phyloP scores from a whole-genome alignment of 169 alveolate genomes.

The Plasmodium relictum region DNA sequence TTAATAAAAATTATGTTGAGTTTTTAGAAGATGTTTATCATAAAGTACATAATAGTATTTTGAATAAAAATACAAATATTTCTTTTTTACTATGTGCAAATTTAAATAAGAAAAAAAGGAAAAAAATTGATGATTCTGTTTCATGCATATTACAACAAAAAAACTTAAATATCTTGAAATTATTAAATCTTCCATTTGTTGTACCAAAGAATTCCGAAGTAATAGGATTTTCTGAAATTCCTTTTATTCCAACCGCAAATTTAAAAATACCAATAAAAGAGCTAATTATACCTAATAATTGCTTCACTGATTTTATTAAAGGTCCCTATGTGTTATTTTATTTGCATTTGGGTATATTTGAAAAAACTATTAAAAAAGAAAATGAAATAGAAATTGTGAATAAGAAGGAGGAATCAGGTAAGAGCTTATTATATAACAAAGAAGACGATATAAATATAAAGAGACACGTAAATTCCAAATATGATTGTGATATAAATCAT shows the following conservation, averaged over 20 bases:
- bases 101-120: slow-evolving; percentile 4
- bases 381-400: not conserved
- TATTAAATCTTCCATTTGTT: slow-evolving; percentile 32
- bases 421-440: not conserved
- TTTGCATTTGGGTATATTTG: slow-evolving; percentile 15
- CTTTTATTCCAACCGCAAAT: slow-evolving; percentile 4
- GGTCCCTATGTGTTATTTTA: slow-evolving; percentile 2
- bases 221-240: slow-evolving; percentile 42
- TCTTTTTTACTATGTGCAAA: slow-evolving; percentile 48
- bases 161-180: slow-evolving; percentile 19
- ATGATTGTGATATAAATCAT: too few species aligned
- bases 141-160: slow-evolving; percentile 1
- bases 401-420: not conserved
- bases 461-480: too few species aligned
- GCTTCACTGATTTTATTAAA: slow-evolving; percentile 2
- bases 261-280: slow-evolving; percentile 25
- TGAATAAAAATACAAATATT: slow-evolving; percentile 7
- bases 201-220: slow-evolving; percentile 55
- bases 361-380: not conserved
- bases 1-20: slow-evolving; percentile 8
- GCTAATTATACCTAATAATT: not conserved
- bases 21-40: slow-evolving; percentile 32
- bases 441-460: too few species aligned
- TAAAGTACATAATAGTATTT: slow-evolving; percentile 30
- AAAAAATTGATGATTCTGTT: not conserved